These are phyloP conservation scores for Aspergillus ustus DNA, from an alignment of 2,329 filamentous ascomycete genomes.

Conservation along the genomic window DNA sequence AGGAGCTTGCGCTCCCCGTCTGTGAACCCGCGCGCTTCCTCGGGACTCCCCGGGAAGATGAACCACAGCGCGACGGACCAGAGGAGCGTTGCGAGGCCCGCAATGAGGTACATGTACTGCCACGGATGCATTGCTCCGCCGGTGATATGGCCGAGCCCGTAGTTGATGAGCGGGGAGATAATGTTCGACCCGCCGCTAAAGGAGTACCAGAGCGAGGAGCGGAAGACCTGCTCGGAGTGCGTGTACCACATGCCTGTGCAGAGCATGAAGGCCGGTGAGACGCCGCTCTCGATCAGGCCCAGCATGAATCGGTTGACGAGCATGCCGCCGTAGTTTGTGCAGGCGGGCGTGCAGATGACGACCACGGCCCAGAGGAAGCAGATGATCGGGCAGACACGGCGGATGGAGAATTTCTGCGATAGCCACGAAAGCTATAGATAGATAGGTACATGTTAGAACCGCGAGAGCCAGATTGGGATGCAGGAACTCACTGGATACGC, in stretches of 20 bases:
- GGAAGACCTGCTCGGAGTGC: slow-evolving; percentile 19
- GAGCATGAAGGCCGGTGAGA: slow-evolving; percentile 20
- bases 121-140: slow-evolving; percentile 8
- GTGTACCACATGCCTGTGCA: slow-evolving; percentile 20
- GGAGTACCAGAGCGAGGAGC: slow-evolving; percentile 19
- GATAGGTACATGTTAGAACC: not conserved
- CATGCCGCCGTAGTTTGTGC: slow-evolving; percentile 17
- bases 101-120: slow-evolving; percentile 22
- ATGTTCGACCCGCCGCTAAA: slow-evolving; percentile 19
- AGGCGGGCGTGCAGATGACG: slow-evolving; percentile 17
- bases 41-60: slow-evolving; percentile 15
- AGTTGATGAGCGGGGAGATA: slow-evolving; percentile 20
- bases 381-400: slow-evolving; percentile 16
- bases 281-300: slow-evolving; percentile 17
- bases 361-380: slow-evolving; percentile 18
- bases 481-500: slow-evolving; percentile 8
- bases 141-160: slow-evolving; percentile 19
- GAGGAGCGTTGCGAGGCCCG: slow-evolving; percentile 7
- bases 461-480: not conserved
- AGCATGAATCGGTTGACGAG: slow-evolving; percentile 20
- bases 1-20: slow-evolving; percentile 6
- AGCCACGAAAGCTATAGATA: slow-evolving; percentile 16
- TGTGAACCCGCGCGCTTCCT: slow-evolving; percentile 10
- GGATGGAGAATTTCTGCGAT: slow-evolving; percentile 12
- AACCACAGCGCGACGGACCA: slow-evolving; percentile 17